Percentiles rank a stretch among this genome's conserved stretches.
These are phyloP conservation scores for Xylariaceae sp. DNA, from an alignment of 2,329 filamentous ascomycete genomes.

Conservation along the genomic window DNA sequence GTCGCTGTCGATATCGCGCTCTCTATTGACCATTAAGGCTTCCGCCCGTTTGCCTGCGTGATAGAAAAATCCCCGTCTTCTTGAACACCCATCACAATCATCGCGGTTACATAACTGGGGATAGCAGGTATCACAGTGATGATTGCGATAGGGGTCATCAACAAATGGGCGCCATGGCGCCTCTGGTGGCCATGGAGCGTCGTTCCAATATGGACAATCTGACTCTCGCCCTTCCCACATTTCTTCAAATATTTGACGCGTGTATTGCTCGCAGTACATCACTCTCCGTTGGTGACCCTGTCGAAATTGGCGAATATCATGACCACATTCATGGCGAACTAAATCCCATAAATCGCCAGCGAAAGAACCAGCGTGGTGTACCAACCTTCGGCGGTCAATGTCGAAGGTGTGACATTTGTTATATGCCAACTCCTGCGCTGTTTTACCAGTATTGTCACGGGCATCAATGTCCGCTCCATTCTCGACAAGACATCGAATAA, in stretches of 20 bases:
- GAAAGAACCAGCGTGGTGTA: not conserved
- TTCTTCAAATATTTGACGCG: not conserved
- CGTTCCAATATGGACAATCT: constrained; percentile 6
- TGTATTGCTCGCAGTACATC: not conserved
- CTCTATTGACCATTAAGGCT: no score
- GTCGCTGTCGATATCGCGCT: no score
- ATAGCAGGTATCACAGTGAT: no score
- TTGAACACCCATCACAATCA: no score
- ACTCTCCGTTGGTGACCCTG: not conserved
- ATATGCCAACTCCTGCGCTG: constrained; percentile 1
- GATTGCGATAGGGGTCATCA: no score
- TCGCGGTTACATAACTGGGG: no score
- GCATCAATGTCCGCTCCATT: not conserved
- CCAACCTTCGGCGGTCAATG: no score
- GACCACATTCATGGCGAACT: constrained; percentile 1
- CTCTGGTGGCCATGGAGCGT: not conserved
- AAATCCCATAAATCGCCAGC: constrained; percentile 4
- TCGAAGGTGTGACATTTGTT: no score
- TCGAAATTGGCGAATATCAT: not conserved
- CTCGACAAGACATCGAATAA: not conserved
- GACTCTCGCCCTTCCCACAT: constrained; percentile 2
- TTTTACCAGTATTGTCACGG: not conserved
- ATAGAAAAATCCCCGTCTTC: no score
- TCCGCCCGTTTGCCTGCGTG: no score
- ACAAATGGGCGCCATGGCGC: no score